These are phyloP conservation scores for Alloteropsis angusta DNA, from an alignment of 202 grass and related monocot species.

Conservation along the genomic window DNA sequence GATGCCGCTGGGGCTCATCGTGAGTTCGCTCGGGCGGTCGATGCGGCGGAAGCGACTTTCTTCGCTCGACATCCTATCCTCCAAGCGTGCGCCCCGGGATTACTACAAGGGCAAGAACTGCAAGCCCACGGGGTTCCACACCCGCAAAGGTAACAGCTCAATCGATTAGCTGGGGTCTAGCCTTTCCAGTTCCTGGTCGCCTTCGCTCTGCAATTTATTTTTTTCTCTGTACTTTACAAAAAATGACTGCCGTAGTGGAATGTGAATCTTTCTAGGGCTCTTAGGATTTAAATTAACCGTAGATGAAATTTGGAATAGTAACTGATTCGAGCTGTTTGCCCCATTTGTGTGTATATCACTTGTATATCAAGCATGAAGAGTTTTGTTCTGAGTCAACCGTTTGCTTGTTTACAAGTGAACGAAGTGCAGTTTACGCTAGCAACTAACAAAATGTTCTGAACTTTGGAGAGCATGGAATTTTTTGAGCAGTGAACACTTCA, in stretches of 20 bases:
- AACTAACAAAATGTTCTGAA: background rate
- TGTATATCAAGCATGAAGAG: background rate
- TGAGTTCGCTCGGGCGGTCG: conserved; percentile 54
- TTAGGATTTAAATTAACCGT: background rate
- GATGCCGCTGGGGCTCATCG: conserved; percentile 82
- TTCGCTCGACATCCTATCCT: conserved; percentile 75
- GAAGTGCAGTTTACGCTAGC: background rate
- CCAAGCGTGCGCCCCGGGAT: conserved; percentile 67
- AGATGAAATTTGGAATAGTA: background rate
- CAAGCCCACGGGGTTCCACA: conserved; percentile 93
- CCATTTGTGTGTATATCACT: no score
- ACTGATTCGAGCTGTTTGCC: background rate
- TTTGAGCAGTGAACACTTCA: background rate
- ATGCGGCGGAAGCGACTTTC: conserved; percentile 73
- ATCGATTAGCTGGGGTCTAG: background rate
- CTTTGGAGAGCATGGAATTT: background rate
- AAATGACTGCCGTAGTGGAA: background rate
- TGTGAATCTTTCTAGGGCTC: background rate
- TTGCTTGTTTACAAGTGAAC: background rate
- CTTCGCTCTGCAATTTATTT: background rate
- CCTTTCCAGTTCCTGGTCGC: background rate
- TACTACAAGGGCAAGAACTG: conserved; percentile 99
- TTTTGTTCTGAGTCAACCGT: background rate
- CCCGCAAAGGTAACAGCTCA: conserved; percentile 66
- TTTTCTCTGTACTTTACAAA: background rate